Evolutionary conservation across 2,329 filamentous ascomycete species (phyloP), one percentile per base, ranked within the genome.

Genomic region (Microcyclospora pomicola): DNA sequence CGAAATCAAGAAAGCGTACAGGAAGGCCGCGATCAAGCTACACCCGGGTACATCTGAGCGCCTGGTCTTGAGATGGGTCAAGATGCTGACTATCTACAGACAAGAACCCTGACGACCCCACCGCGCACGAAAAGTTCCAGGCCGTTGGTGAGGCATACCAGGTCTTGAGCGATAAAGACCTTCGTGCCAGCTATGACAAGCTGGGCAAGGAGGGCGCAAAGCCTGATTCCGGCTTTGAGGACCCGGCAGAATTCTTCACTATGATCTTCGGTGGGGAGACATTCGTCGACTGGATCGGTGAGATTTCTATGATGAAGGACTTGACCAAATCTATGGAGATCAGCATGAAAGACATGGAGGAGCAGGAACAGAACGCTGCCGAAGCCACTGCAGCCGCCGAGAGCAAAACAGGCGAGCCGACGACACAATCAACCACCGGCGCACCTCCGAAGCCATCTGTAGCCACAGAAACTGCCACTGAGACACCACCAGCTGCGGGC

Each of bases 301-400:
- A 98, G 70, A 94, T 98, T 51, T 91, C 84, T 36, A 75, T 98
- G 41, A 95, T 98, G 83, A 96, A 95, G 67, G 91, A 98, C 56
- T 72, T 98, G 38, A 96, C 88, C 13, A 85, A 86, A 54, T 94
- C 87, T 33, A 96, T 98, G 88, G 91, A 98, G 54, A 96, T 98
- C 49, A 87, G 85, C 14, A 88, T 86, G 77, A 71, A 82, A 39
- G 77, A 78, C 43, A 75, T 77, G 59, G 83, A 85, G 52, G 80
- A 82, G 49, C 76, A 80, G 44, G 77, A 73, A 33, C 41, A 45
- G 38, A 49, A 45, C 10, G 64, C 66, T 2, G 68, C 59, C 2
- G 64, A 68, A 19, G 66, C 70, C 29, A 71, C 70, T 5, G 69
- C 71, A 12, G 66, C 65, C 2, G 66, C 67, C n/a, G 64, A 66